Percentiles rank a stretch among this genome's conserved stretches.
phyloP scores from a whole-genome alignment of 2,329 filamentous ascomycete genomes.

The Monosporascus sp. region DNA sequence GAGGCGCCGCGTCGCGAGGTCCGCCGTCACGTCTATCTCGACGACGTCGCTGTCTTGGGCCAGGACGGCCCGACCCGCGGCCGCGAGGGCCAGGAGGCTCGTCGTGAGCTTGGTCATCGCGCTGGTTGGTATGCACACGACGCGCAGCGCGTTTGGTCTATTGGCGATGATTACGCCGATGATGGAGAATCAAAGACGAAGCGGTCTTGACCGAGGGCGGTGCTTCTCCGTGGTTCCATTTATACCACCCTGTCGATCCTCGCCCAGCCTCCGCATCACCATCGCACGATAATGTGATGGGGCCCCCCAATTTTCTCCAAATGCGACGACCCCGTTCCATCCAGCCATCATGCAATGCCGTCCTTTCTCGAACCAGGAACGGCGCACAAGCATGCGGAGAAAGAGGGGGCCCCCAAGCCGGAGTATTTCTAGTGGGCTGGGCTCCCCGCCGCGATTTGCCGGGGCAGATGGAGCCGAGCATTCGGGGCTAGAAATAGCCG shows the following conservation, averaged over 20 bases:
- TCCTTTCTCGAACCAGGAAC: too few species aligned
- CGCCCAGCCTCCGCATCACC: too few species aligned
- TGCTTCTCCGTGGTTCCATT: too few species aligned
- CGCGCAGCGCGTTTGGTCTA: too few species aligned
- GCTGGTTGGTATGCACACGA: background rate
- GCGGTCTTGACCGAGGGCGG: too few species aligned
- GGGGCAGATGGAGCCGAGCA: background rate
- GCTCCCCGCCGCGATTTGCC: background rate
- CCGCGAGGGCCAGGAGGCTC: background rate
- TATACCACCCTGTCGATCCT: too few species aligned
- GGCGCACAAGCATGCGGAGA: background rate
- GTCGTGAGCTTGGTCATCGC: background rate
- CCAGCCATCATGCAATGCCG: too few species aligned
- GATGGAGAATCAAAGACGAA: background rate
- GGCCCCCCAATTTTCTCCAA: too few species aligned
- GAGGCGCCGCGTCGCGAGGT: slow-evolving; percentile 21
- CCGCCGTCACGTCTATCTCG: slow-evolving; percentile 17
- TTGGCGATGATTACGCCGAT: background rate
- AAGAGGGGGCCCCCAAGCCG: background rate
- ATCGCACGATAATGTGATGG: too few species aligned
- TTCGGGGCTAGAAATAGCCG: background rate
- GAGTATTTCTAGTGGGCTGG: background rate
- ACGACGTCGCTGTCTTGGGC: slow-evolving; percentile 11
- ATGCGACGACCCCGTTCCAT: too few species aligned
- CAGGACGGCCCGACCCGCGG: background rate